phyloP scores from a whole-genome alignment of 179 eudicot genomes.

The Dionaea muscipula region DNA sequence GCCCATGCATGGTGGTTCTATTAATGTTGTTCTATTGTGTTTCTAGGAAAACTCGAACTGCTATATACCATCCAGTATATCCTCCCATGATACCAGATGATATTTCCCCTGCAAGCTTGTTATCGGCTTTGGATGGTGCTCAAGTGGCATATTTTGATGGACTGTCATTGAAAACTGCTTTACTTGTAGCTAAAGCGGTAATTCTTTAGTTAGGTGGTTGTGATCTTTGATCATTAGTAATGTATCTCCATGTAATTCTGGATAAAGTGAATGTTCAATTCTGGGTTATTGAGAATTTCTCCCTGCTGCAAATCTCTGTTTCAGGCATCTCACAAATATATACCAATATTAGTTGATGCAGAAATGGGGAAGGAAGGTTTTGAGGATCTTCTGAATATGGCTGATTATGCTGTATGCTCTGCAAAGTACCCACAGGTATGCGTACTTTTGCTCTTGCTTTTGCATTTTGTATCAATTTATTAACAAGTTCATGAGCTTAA shows the following conservation, averaged over 20 bases:
- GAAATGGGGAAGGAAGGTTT: slow-evolving; percentile 75
- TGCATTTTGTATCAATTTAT: background rate
- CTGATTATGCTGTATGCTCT: slow-evolving; percentile 73
- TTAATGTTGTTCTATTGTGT: slow-evolving; percentile 9
- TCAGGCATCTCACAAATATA: slow-evolving; percentile 61
- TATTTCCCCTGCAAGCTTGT: slow-evolving; percentile 29
- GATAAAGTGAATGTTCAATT: too few relatives aligned
- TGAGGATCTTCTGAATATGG: slow-evolving; percentile 48
- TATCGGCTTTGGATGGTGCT: slow-evolving; percentile 45
- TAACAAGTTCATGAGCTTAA: too few relatives aligned
- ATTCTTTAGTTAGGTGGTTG: slow-evolving; percentile 4
- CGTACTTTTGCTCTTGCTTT: background rate
- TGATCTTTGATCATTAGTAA: background rate
- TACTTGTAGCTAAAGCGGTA: slow-evolving; percentile 63
- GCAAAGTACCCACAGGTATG: slow-evolving; percentile 76
- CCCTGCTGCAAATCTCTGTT: slow-evolving; percentile 18
- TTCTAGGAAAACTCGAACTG: slow-evolving; percentile 77
- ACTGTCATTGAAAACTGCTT: slow-evolving; percentile 53
- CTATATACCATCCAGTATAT: slow-evolving; percentile 69
- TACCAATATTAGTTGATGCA: slow-evolving; percentile 81
- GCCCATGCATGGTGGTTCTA: background rate
- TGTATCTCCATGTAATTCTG: background rate
- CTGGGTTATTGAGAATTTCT: too few relatives aligned
- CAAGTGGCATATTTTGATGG: slow-evolving; percentile 59
- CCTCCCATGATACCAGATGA: slow-evolving; percentile 74